Conservation (phyloP, 441 rosid species). For the Francoa sonchifolia region DNA sequence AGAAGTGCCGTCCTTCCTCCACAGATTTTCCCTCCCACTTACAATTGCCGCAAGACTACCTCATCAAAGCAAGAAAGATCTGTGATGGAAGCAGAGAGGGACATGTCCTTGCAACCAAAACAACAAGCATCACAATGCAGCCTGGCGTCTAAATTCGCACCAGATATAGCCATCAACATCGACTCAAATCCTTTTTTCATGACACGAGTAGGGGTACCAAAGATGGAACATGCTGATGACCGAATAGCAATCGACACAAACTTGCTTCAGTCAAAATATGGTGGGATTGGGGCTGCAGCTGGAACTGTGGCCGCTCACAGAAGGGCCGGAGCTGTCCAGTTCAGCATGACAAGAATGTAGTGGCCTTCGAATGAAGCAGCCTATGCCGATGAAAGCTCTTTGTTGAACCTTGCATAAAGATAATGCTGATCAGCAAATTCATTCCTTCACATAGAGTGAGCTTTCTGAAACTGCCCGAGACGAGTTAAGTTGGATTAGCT, state of each 20-base stretch:
- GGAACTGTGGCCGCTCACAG: slow-evolving; percentile 32
- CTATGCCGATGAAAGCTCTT: too few relatives aligned
- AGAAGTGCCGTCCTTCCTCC: slow-evolving; percentile 37
- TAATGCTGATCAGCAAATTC: too few relatives aligned
- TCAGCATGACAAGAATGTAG: slow-evolving; percentile 59
- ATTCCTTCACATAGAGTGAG: too few relatives aligned
- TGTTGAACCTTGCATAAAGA: too few relatives aligned
- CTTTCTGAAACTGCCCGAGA: too few relatives aligned
- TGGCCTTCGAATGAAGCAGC: too few relatives aligned
- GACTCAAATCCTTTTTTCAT: slow-evolving; percentile 70
- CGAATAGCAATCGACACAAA: slow-evolving; percentile 43
- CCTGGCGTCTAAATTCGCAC: slow-evolving; percentile 37
- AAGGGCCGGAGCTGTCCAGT: slow-evolving; percentile 65
- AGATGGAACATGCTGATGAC: slow-evolving; percentile 43
- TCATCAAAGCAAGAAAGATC: slow-evolving; percentile 50
- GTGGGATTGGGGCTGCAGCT: slow-evolving; percentile 40
- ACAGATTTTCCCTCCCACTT: slow-evolving; percentile 29
- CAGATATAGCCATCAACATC: slow-evolving; percentile 67
- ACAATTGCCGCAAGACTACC: slow-evolving; percentile 26
- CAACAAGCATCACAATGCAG: slow-evolving; percentile 48
- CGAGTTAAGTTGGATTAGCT: too few relatives aligned
- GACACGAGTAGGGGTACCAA: slow-evolving; percentile 48
- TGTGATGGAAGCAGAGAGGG: slow-evolving; percentile 32
- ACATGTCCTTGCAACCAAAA: slow-evolving; percentile 27
- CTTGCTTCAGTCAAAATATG: slow-evolving; percentile 45